Evolutionary conservation across 2,329 filamentous ascomycete species (phyloP).

Genomic region (Beauveria australis): DNA sequence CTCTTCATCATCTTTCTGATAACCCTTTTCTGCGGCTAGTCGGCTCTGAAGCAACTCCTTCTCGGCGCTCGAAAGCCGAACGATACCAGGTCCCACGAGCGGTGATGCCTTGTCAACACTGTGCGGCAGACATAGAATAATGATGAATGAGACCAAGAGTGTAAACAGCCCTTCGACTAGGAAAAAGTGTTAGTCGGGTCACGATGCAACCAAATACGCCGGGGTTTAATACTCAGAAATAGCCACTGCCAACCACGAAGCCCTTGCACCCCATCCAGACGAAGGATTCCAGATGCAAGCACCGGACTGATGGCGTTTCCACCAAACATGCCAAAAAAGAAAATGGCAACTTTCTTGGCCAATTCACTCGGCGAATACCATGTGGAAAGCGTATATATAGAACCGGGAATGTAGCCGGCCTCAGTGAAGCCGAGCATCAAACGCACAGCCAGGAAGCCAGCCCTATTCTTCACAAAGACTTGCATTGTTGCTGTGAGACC

Average conservation of each 20-base stretch:
- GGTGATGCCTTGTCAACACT: constrained; percentile 15
- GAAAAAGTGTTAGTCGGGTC: background rate
- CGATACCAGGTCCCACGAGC: constrained; percentile 28
- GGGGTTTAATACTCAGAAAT: constrained; percentile 31
- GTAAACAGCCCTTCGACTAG: background rate
- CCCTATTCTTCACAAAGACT: constrained; percentile 31
- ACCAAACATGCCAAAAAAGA: constrained; percentile 47
- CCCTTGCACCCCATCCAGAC: constrained; percentile 31
- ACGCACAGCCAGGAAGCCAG: constrained; percentile 36
- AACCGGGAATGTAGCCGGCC: constrained; percentile 43
- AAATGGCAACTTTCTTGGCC: constrained; percentile 37
- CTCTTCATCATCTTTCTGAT: constrained; percentile 19
- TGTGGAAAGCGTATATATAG: constrained; percentile 41
- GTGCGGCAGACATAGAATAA: background rate
- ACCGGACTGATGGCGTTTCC: constrained; percentile 41
- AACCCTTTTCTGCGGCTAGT: background rate
- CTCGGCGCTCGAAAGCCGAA: constrained; percentile 23
- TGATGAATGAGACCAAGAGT: background rate
- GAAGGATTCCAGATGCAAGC: constrained; percentile 39
- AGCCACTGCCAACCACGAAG: constrained; percentile 44
- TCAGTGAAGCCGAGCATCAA: constrained; percentile 39
- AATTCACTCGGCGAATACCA: constrained; percentile 41
- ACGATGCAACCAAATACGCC: background rate
- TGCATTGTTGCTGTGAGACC: constrained; percentile 38
- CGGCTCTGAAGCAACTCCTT: background rate